Evolutionary conservation across 75 land plant species (phyloP).

Genomic region (Selaginella tamariscina): DNA sequence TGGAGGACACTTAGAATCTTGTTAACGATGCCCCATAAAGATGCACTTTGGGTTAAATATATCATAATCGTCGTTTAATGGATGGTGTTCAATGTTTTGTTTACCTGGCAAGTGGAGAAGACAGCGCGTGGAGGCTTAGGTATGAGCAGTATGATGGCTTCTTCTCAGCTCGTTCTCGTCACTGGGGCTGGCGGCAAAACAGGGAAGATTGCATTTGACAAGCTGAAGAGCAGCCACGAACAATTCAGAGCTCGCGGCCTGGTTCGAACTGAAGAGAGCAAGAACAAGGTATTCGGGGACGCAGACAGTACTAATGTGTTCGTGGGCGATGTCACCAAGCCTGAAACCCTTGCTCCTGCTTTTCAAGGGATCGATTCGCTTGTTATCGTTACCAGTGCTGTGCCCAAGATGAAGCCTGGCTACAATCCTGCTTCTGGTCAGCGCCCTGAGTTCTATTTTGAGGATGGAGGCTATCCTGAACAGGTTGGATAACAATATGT

Average conservation of each 20-base stretch:
- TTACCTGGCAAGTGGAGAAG: too few species aligned
- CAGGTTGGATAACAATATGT: background rate
- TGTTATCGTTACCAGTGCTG: conserved; percentile 12
- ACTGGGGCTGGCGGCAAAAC: conserved; percentile 5
- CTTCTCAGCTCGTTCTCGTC: too few species aligned
- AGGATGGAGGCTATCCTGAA: background rate
- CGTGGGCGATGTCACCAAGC: conserved; percentile 4
- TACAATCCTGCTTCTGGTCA: background rate
- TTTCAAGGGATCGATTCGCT: background rate
- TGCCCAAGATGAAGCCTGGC: conserved; percentile 12
- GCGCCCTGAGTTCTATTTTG: conserved; percentile 2
- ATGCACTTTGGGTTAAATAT: too few species aligned
- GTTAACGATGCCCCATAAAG: too few species aligned
- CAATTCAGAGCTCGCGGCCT: conserved; percentile 1
- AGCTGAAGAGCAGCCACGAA: background rate
- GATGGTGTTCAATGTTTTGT: too few species aligned
- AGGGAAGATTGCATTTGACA: conserved; percentile 1
- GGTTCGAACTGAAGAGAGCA: conserved; percentile 2
- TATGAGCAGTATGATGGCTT: too few species aligned
- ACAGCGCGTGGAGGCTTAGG: too few species aligned
- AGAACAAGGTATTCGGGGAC: background rate
- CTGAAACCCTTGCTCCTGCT: conserved; percentile 4
- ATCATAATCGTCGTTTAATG: too few species aligned
- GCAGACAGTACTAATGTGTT: background rate
- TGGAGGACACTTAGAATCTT: too few species aligned